Conservation (phyloP, 1,139 yeast species). For the Hansenula lynferdii region DNA sequence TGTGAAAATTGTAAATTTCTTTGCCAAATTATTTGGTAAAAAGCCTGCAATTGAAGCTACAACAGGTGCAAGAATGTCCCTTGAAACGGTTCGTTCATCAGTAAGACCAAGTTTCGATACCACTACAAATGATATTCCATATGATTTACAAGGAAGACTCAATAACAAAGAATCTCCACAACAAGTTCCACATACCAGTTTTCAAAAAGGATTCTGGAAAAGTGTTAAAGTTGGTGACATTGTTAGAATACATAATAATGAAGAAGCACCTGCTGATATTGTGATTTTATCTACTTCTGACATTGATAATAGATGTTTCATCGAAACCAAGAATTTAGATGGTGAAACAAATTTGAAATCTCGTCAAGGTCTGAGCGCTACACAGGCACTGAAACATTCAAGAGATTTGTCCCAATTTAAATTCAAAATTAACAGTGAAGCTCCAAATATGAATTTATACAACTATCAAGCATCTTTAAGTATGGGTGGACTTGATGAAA, state of each 20-base stretch:
- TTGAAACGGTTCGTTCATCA: slow-evolving; percentile 13
- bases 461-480: slow-evolving; percentile 64
- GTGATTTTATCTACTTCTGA: slow-evolving; percentile 80
- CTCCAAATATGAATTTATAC: slow-evolving; percentile 82
- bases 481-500: slow-evolving; percentile 31
- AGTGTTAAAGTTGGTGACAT: slow-evolving; percentile 87
- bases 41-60: slow-evolving; percentile 1
- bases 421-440: slow-evolving; percentile 87
- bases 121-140: slow-evolving; percentile 8
- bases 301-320: slow-evolving; percentile 83
- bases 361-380: slow-evolving; percentile 69
- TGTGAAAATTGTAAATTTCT: slow-evolving; percentile 23
- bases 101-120: slow-evolving; percentile 10
- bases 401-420: slow-evolving; percentile 68
- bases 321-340: slow-evolving; percentile 92
- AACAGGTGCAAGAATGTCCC: slow-evolving; percentile 9
- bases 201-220: slow-evolving; percentile 79
- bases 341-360: slow-evolving; percentile 94
- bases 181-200: slow-evolving; percentile 26
- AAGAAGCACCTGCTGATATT: slow-evolving; percentile 91
- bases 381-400: slow-evolving; percentile 59
- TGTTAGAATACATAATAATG: slow-evolving; percentile 78
- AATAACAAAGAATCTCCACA: slow-evolving; percentile 2
- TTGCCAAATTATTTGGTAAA: slow-evolving; percentile 1
- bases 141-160: slow-evolving; percentile 8